These are phyloP conservation scores for Stephania cephalantha DNA, from an alignment of 164 flowering plant genomes.

Conservation along the genomic window DNA sequence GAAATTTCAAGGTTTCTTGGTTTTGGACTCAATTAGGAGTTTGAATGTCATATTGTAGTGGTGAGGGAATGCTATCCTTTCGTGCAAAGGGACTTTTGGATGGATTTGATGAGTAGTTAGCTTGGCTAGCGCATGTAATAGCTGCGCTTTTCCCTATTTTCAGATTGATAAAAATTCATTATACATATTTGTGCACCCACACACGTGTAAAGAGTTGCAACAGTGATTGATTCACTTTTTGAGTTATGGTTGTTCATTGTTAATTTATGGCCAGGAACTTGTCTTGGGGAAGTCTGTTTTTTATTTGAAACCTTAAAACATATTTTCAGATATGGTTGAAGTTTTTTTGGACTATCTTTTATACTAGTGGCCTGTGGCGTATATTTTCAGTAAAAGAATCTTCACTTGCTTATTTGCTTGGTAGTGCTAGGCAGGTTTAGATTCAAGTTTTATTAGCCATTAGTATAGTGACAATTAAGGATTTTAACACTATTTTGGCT, in stretches of 20 bases:
- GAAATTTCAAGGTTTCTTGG: no score
- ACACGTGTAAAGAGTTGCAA: no score
- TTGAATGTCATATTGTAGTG: no score
- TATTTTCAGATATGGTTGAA: neutral
- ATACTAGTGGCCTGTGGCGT: neutral
- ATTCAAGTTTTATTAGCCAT: neutral
- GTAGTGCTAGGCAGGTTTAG: neutral
- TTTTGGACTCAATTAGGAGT: no score
- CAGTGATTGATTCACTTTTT: neutral
- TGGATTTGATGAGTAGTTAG: no score
- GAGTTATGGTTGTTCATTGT: neutral
- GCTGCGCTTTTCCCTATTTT: no score
- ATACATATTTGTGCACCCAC: no score
- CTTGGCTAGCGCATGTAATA: no score
- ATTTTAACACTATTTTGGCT: neutral
- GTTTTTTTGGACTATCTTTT: neutral
- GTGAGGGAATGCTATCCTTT: no score
- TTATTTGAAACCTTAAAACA: neutral
- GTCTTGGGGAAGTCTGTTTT: neutral
- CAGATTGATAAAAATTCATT: no score
- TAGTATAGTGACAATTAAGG: neutral
- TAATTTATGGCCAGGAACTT: neutral
- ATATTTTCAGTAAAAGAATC: neutral
- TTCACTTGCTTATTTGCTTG: neutral
- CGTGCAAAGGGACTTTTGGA: no score